phyloP scores from a whole-genome alignment of 805 yeast genomes.

The Clavispora carvajalis region DNA sequence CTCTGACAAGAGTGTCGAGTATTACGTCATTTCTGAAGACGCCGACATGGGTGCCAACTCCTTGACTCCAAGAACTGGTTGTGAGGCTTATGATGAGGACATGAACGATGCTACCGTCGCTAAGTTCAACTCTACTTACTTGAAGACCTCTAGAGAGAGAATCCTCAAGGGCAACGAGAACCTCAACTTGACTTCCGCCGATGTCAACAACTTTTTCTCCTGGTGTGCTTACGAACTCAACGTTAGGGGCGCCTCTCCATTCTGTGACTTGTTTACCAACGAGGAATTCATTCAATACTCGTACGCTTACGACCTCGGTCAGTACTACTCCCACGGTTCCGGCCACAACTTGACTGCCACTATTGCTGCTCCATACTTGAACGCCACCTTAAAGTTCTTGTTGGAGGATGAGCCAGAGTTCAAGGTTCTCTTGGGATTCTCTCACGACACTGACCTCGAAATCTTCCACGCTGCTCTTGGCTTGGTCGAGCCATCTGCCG shows the following conservation, averaged over 20 bases:
- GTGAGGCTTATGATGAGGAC: slow-evolving; percentile 33
- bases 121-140: slow-evolving; percentile 37
- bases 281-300: slow-evolving; percentile 61
- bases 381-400: slow-evolving; percentile 46
- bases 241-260: slow-evolving; percentile 58
- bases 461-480: slow-evolving; percentile 63
- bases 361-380: slow-evolving; percentile 53
- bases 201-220: slow-evolving; percentile 48
- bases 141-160: slow-evolving; percentile 52
- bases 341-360: slow-evolving; percentile 56
- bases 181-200: slow-evolving; percentile 44
- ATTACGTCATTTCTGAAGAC: slow-evolving; percentile 43
- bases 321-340: slow-evolving; percentile 59
- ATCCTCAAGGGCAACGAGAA: slow-evolving; percentile 53
- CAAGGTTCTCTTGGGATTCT: slow-evolving; percentile 62
- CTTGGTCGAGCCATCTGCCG: slow-evolving; percentile 37
- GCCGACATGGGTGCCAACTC: slow-evolving; percentile 51
- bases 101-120: slow-evolving; percentile 20
- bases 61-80: slow-evolving; percentile 48
- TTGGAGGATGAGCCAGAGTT: slow-evolving; percentile 37
- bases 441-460: slow-evolving; percentile 69
- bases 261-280: slow-evolving; percentile 63
- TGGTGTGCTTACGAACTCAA: slow-evolving; percentile 76
- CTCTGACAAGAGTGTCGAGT: slow-evolving; percentile 25
- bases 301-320: slow-evolving; percentile 53